Conservation (phyloP, 805 yeast species). For the Metschnikowia borealis region DNA sequence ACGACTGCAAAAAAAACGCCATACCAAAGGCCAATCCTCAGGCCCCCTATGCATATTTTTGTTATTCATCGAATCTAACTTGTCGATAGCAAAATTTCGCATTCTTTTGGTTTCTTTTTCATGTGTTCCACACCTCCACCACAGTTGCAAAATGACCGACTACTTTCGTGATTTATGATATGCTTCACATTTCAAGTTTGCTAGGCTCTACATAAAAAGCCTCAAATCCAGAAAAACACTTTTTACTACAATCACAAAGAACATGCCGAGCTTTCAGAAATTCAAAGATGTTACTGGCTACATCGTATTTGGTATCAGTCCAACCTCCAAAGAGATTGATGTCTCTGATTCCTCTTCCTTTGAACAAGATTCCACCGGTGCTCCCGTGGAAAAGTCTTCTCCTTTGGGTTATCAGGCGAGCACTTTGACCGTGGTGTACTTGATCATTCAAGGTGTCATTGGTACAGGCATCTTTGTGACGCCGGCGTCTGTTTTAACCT, state of each 20-base stretch:
- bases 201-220: neutral
- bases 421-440: constrained; percentile 50
- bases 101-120: neutral
- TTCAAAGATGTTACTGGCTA: constrained; percentile 7
- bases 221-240: neutral
- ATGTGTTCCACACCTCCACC: constrained; percentile 4
- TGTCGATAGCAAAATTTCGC: neutral
- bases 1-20: constrained; percentile 1
- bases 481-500: constrained; percentile 54
- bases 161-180: neutral
- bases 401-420: constrained; percentile 39
- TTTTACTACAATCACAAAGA: neutral
- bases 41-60: neutral
- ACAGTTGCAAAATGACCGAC: constrained; percentile 1
- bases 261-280: constrained; percentile 6
- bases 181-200: neutral
- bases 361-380: constrained; percentile 27
- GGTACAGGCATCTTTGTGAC: constrained; percentile 78
- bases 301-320: constrained; percentile 13
- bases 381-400: constrained; percentile 38
- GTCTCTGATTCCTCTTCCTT: constrained; percentile 6
- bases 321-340: constrained; percentile 2
- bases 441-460: constrained; percentile 63
- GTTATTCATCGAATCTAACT: neutral
- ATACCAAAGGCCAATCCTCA: neutral